Percentiles rank a stretch among this genome's conserved stretches.
Conservation (phyloP, 2,329 filamentous ascomycete genomes). For the Beauveria asiatica region DNA sequence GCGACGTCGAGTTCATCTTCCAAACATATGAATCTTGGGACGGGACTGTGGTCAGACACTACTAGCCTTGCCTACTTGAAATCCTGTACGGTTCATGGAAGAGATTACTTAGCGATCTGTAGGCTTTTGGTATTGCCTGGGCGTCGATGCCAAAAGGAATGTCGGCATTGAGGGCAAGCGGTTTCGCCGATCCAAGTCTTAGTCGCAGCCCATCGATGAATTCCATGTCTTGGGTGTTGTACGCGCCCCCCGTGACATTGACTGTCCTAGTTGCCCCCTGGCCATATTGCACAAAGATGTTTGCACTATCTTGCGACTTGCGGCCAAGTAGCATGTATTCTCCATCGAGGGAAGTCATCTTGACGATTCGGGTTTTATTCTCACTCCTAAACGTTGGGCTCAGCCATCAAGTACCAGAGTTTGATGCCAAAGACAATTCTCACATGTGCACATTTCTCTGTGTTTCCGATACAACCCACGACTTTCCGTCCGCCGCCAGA, state of each 20-base stretch:
- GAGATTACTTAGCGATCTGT: not conserved
- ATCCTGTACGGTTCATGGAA: not conserved
- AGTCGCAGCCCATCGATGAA: slow-evolving; percentile 22
- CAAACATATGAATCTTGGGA: not conserved
- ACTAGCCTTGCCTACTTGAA: not conserved
- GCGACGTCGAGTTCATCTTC: not conserved
- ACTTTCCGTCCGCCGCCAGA: slow-evolving; percentile 3
- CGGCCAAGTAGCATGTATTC: slow-evolving; percentile 24
- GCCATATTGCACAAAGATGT: slow-evolving; percentile 27
- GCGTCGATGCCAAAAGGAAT: not conserved
- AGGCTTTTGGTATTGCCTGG: not conserved
- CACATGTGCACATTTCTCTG: slow-evolving; percentile 20
- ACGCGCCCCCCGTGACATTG: slow-evolving; percentile 19
- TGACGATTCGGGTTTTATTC: slow-evolving; percentile 24
- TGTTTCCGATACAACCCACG: slow-evolving; percentile 14
- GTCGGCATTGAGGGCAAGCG: slow-evolving; percentile 8
- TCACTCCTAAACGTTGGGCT: slow-evolving; percentile 8
- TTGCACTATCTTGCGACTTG: slow-evolving; percentile 18
- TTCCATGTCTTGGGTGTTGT: slow-evolving; percentile 18
- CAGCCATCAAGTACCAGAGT: too few species aligned
- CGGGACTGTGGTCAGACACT: not conserved
- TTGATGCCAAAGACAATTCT: not conserved
- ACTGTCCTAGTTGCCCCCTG: slow-evolving; percentile 22
- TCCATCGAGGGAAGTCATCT: slow-evolving; percentile 23
- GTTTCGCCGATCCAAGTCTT: not conserved